Conservation (phyloP, 2,329 filamentous ascomycete genomes). For the Colletotrichum zoysiae region DNA sequence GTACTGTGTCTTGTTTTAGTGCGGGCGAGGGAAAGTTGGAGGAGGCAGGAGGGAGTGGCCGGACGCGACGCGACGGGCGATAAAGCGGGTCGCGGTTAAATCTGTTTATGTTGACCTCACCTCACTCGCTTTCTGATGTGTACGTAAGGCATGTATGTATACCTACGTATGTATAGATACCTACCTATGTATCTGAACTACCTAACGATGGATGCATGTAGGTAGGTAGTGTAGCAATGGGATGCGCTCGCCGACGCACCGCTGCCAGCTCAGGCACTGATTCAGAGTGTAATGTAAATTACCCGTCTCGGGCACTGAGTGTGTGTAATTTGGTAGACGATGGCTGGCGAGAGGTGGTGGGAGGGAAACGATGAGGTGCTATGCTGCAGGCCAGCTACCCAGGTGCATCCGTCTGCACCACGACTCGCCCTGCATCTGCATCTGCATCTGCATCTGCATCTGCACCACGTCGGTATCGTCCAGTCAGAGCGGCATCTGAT, state of each 20-base stretch:
- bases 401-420: conserved; percentile 14
- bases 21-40: conserved; percentile 1
- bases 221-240: not conserved
- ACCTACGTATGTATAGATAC: not conserved
- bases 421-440: conserved; percentile 23
- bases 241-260: not conserved
- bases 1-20: conserved; percentile 9
- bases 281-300: not conserved
- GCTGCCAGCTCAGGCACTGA: not conserved
- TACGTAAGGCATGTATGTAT: too few relatives aligned
- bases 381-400: not conserved
- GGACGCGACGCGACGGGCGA: conserved; percentile 8
- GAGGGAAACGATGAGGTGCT: conserved; percentile 1
- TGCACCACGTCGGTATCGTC: conserved; percentile 22
- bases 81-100: conserved; percentile 14
- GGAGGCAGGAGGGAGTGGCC: not conserved
- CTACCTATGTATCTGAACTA: not conserved
- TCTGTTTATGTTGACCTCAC: conserved; percentile 11
- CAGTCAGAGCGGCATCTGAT: conserved; percentile 16
- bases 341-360: not conserved
- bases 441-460: conserved; percentile 16
- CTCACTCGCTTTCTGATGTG: too few relatives aligned
- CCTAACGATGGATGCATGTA: too few relatives aligned
- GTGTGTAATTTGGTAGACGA: not conserved
- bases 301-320: not conserved